Evolutionary conservation across 805 yeast genomes (phyloP).

Genomic region (Wickerhamiella lipophila): DNA sequence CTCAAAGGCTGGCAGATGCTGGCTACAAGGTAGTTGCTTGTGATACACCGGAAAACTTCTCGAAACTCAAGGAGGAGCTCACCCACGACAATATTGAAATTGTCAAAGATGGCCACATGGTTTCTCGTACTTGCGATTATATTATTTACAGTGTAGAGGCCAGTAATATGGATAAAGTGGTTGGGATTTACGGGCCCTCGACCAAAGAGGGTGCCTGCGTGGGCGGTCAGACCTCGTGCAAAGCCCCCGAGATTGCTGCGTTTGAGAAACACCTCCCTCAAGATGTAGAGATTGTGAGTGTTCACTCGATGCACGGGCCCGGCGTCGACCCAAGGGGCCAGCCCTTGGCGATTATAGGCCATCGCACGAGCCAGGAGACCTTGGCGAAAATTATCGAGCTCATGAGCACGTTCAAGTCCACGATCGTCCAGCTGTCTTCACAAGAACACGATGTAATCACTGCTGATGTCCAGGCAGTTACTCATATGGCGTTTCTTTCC

Average conservation of each 20-base stretch:
- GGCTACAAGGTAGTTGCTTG: slow-evolving; percentile 73
- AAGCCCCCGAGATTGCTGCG: slow-evolving; percentile 77
- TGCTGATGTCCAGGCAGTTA: slow-evolving; percentile 97
- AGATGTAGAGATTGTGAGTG: slow-evolving; percentile 71
- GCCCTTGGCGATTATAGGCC: slow-evolving; percentile 77
- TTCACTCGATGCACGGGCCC: slow-evolving; percentile 94
- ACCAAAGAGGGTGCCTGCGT: slow-evolving; percentile 80
- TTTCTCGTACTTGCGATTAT: slow-evolving; percentile 69
- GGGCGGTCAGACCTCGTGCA: slow-evolving; percentile 98
- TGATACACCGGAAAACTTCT: slow-evolving; percentile 58
- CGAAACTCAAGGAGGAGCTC: slow-evolving; percentile 33
- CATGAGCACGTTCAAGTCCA: slow-evolving; percentile 63
- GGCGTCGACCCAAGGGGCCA: slow-evolving; percentile 79
- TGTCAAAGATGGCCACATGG: slow-evolving; percentile 67
- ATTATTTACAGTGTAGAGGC: slow-evolving; percentile 90
- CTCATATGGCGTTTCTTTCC: slow-evolving; percentile 91
- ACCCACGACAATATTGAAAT: slow-evolving; percentile 35
- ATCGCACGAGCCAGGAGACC: slow-evolving; percentile 46
- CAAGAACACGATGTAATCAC: slow-evolving; percentile 87
- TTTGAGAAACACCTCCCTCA: slow-evolving; percentile 62
- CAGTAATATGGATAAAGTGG: slow-evolving; percentile 62
- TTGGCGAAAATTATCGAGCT: slow-evolving; percentile 50
- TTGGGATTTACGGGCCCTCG: slow-evolving; percentile 62
- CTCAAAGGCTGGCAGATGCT: slow-evolving; percentile 57
- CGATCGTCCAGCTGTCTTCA: slow-evolving; percentile 65